Evolutionary conservation across 192 early-diverging fungal species (phyloP).

Genomic region (Coemansia sp.): DNA sequence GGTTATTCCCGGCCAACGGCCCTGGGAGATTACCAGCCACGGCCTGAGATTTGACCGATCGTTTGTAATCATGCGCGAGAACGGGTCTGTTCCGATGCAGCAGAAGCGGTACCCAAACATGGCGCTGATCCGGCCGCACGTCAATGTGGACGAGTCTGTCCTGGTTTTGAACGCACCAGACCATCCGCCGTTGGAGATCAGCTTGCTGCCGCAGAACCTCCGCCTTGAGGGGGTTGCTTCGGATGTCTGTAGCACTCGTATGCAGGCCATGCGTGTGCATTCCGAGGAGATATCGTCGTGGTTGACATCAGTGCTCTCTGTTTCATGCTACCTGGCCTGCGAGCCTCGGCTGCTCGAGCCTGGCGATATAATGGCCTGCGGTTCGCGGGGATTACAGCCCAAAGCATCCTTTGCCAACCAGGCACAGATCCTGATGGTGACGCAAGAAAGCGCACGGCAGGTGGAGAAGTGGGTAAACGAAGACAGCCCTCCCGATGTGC

Average conservation of each 20-base stretch:
- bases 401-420: slow-evolving; percentile 60
- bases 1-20: slow-evolving; percentile 12
- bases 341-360: slow-evolving; percentile 21
- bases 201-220: slow-evolving; percentile 15
- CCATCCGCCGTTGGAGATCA: slow-evolving; percentile 19
- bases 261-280: slow-evolving; percentile 17
- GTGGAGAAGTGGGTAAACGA: slow-evolving; percentile 52
- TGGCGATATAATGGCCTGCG: background rate
- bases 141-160: slow-evolving; percentile 30
- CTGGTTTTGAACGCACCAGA: slow-evolving; percentile 49
- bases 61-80: slow-evolving; percentile 45
- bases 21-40: slow-evolving; percentile 31
- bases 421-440: slow-evolving; percentile 65
- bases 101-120: slow-evolving; percentile 62
- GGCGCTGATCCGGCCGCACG: slow-evolving; percentile 55
- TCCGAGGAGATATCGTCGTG: slow-evolving; percentile 31
- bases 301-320: slow-evolving; percentile 48
- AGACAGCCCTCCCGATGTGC: slow-evolving; percentile 2
- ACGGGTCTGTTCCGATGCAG: slow-evolving; percentile 50
- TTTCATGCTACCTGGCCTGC: slow-evolving; percentile 46
- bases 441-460: slow-evolving; percentile 51
- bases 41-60: slow-evolving; percentile 33
- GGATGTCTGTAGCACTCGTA: slow-evolving; percentile 17
- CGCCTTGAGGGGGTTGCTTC: slow-evolving; percentile 22
- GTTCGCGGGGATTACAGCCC: background rate